phyloP scores from a whole-genome alignment of 768 basidiomycete genomes.

The Coprinopsis sp. region DNA sequence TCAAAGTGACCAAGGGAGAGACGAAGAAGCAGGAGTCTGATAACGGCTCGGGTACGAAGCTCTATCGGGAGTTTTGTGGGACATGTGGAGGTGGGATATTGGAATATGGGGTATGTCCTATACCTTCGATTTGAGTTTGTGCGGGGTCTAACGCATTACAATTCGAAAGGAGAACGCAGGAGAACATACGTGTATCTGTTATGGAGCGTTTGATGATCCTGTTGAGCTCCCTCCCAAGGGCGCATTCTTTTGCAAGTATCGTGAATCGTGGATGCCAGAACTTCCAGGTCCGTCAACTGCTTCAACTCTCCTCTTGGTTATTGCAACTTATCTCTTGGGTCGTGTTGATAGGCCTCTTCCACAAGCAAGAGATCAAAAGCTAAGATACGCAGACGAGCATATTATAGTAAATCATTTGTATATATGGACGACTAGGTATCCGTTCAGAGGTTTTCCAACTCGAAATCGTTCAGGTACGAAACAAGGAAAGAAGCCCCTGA shows the following conservation, averaged over 20 bases:
- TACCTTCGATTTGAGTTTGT: not conserved
- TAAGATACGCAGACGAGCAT: no score
- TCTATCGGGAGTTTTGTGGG: slow-evolving; percentile 15
- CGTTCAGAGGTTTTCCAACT: no score
- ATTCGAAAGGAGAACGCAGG: slow-evolving; percentile 13
- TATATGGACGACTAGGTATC: no score
- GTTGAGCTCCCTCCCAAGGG: slow-evolving; percentile 13
- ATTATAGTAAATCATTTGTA: no score
- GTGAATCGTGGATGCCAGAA: slow-evolving; percentile 14
- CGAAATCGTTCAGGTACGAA: no score
- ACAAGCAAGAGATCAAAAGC: slow-evolving; percentile 16
- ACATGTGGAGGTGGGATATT: slow-evolving; percentile 14
- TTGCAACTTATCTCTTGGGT: not conserved
- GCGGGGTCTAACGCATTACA: not conserved
- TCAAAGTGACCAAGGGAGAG: slow-evolving; percentile 9
- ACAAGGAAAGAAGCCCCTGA: no score
- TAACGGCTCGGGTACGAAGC: slow-evolving; percentile 11
- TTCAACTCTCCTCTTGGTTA: no score
- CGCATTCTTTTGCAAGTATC: slow-evolving; percentile 17
- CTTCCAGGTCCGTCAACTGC: slow-evolving; percentile 13
- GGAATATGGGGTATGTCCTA: slow-evolving; percentile 13
- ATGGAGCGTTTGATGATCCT: slow-evolving; percentile 14
- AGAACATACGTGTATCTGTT: slow-evolving; percentile 13
- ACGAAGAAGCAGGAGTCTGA: slow-evolving; percentile 13
- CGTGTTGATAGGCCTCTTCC: slow-evolving; percentile 11